phyloP scores from a whole-genome alignment of 371 early-diverging fungal species.

The Fennellomyces sp. region DNA sequence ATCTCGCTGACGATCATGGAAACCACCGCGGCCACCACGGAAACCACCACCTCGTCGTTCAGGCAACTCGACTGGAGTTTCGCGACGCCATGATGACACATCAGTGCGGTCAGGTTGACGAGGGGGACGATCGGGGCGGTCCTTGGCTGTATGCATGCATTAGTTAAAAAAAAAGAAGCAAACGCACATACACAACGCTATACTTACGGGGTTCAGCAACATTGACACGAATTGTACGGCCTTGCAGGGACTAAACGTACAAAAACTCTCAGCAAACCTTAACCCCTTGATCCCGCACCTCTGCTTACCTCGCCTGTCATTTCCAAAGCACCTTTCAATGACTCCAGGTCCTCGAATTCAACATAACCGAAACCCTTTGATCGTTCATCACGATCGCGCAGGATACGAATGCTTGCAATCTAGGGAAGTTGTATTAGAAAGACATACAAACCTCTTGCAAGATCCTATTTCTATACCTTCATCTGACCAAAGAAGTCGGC shows the following conservation, averaged over 20 bases:
- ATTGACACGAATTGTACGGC: conserved; percentile 80
- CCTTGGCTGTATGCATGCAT: conserved; percentile 26
- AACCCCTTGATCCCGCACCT: neutral
- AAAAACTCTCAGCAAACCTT: no score
- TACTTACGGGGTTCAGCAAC: conserved; percentile 86
- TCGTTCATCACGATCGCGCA: conserved; percentile 75
- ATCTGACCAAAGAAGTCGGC: conserved; percentile 72
- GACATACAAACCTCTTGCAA: neutral
- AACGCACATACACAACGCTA: neutral
- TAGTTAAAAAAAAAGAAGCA: neutral
- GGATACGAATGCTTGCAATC: conserved; percentile 68
- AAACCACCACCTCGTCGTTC: conserved; percentile 48
- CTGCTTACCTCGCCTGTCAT: conserved; percentile 55
- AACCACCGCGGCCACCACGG: conserved; percentile 41
- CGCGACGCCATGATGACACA: conserved; percentile 55
- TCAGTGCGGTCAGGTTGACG: conserved; percentile 53
- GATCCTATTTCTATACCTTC: conserved; percentile 55
- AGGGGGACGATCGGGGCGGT: conserved; percentile 30
- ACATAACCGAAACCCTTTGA: conserved; percentile 94
- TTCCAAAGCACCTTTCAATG: conserved; percentile 79
- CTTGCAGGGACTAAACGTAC: conserved; percentile 45
- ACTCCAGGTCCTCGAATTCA: conserved; percentile 86
- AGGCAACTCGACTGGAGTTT: conserved; percentile 41
- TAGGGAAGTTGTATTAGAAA: no score
- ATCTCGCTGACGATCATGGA: conserved; percentile 49